A percentile compares a stretch with the other conserved stretches of the same genome.
Evolutionary conservation across 2,329 filamentous ascomycete genomes (phyloP).

Genomic region (Monosporascus ibericus): DNA sequence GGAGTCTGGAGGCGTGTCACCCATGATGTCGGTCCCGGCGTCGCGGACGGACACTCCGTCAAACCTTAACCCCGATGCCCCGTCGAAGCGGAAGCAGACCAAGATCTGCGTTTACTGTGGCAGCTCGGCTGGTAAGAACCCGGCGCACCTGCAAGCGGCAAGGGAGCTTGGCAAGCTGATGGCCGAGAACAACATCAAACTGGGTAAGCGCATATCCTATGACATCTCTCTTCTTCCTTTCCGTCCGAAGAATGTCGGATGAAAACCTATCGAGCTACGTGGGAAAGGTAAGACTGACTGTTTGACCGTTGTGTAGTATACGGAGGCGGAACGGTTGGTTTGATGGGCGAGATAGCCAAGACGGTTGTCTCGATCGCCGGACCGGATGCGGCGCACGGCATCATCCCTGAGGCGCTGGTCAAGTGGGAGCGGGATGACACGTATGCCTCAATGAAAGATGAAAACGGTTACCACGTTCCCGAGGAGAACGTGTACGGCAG

Average conservation of each 20-base stretch:
- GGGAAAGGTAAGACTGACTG: background rate
- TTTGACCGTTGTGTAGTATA: constrained; percentile 54
- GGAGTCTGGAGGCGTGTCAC: constrained; percentile 34
- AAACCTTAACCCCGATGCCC: constrained; percentile 23
- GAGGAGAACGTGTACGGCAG: constrained; percentile 65
- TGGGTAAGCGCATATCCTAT: constrained; percentile 43
- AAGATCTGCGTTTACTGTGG: constrained; percentile 96
- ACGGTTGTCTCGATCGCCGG: constrained; percentile 80
- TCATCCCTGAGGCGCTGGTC: constrained; percentile 84
- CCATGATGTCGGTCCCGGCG: constrained; percentile 25
- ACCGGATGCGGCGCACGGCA: constrained; percentile 78
- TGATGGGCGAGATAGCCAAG: constrained; percentile 92
- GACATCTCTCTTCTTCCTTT: constrained; percentile 3
- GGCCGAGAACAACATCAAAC: constrained; percentile 67
- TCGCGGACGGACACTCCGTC: constrained; percentile 26
- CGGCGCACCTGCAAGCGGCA: constrained; percentile 72
- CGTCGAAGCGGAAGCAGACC: constrained; percentile 35
- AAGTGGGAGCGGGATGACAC: constrained; percentile 65
- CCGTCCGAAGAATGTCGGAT: background rate
- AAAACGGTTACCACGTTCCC: constrained; percentile 51
- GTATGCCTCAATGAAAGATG: constrained; percentile 38
- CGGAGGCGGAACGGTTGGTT: constrained; percentile 85
- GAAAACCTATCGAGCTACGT: background rate
- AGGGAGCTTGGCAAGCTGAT: constrained; percentile 67
- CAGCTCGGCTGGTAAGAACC: constrained; percentile 65